A percentile compares a stretch with the other conserved stretches of the same genome.
Evolutionary conservation across 176 grass and related monocot genomes (phyloP).

Genomic region (Aegilops umbellulata): DNA sequence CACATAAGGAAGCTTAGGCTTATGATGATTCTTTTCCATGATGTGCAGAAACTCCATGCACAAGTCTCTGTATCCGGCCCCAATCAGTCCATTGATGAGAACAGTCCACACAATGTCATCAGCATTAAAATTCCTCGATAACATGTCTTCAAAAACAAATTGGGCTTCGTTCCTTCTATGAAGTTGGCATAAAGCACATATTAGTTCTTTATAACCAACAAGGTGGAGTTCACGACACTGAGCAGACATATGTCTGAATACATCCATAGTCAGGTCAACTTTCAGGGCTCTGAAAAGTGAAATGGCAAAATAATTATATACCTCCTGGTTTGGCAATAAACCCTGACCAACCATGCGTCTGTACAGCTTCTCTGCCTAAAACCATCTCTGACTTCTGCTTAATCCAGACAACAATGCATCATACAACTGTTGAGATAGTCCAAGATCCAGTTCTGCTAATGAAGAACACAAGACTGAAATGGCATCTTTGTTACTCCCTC

Average conservation of each 20-base stretch:
- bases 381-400: constrained; percentile 57
- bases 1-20: constrained; percentile 38
- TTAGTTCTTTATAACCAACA: constrained; percentile 48
- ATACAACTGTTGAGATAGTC: constrained; percentile 44
- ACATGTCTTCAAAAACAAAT: constrained; percentile 55
- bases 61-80: constrained; percentile 39
- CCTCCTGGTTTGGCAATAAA: constrained; percentile 46
- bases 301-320: constrained; percentile 44
- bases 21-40: constrained; percentile 51
- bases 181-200: constrained; percentile 59
- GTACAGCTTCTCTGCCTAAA: constrained; percentile 43
- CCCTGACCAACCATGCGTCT: constrained; percentile 38
- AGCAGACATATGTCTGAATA: constrained; percentile 44
- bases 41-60: constrained; percentile 57
- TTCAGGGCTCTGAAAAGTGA: constrained; percentile 36
- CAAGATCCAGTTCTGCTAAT: constrained; percentile 44
- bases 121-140: constrained; percentile 38
- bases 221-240: constrained; percentile 40
- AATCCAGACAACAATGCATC: constrained; percentile 40
- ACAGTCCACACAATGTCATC: constrained; percentile 60
- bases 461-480: constrained; percentile 43
- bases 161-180: constrained; percentile 43
- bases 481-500: background rate
- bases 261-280: constrained; percentile 53
- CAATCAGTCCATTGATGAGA: constrained; percentile 64